Base-by-base conservation (phyloP, 106 monocot species). In the Cymbidium sinense region DNA sequence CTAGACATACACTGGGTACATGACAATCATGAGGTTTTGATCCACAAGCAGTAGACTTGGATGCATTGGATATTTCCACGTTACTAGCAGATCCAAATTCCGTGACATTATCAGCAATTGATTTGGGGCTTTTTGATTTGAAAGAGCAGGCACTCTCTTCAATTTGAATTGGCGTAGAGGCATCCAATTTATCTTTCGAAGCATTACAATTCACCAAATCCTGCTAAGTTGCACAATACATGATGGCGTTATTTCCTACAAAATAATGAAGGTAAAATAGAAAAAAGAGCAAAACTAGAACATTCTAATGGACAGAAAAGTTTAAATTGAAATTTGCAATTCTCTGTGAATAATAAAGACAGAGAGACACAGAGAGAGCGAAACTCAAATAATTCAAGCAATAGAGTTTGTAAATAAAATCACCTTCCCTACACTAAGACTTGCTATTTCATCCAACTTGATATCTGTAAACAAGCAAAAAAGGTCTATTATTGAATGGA, bases 61-160 rank as follows among this genome's bases (percentile, higher is more conserved):
- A 72, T 70, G 81, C 77, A 78, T 70, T 77, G 25, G 70, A 67
- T 67, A 77, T 70, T 64, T 43, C 82, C 43, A 70, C 69, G 64
- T 35, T 70, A 54, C 70, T 86, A 44, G 83, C 77, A 70, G 77
- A 87, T 75, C 81, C 83, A 75, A 81, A 81, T 62, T 67, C 67
- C 3, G 55, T 70, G 20, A 34, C 82, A 70, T 79, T 80, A 55
- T 75, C 81, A 70, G 44, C 69, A 70, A 76, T 81, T 70, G 35
- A 76, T 31, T 77, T 80, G 13, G 87, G 75, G 70, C 81, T 84
- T 71, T 83, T 84, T n/a, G 85, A 85, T 83, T 83, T 91, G 72
- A 84, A 89, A 67, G 89, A 91, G 43, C 85, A 87, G 29, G 70
- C 82, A 79, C 94, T 89, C 78, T 87, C 94, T 87, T 87, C 94